Conservation (phyloP, 257 asterid genomes). For the Voacanga thouarsii region DNA sequence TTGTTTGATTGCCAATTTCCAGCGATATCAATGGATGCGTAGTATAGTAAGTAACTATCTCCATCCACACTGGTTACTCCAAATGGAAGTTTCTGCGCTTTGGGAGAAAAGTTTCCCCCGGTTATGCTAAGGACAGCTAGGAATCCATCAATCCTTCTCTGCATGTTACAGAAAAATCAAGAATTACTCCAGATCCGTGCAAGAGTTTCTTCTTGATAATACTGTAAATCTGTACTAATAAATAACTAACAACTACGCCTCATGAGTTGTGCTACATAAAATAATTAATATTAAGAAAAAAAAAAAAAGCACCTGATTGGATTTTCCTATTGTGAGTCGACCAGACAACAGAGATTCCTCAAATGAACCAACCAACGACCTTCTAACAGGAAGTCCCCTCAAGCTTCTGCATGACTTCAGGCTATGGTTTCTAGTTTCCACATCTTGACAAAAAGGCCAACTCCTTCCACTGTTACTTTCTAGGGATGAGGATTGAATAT, state of each 20-base stretch:
- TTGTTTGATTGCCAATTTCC: constrained; percentile 44
- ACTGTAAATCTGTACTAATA: background rate
- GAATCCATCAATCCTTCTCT: constrained; percentile 78
- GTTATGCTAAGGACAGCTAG: constrained; percentile 68
- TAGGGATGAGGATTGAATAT: constrained; percentile 35
- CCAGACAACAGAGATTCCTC: constrained; percentile 90
- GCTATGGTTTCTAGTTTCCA: constrained; percentile 28
- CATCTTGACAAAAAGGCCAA: constrained; percentile 41
- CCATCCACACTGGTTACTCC: constrained; percentile 72
- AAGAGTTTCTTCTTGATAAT: background rate
- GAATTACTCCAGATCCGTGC: background rate
- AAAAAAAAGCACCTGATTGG: constrained; percentile 45
- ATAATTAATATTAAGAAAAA: background rate
- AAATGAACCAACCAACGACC: constrained; percentile 83
- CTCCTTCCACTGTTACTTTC: constrained; percentile 34
- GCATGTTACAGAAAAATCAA: constrained; percentile 25
- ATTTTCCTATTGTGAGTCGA: constrained; percentile 56
- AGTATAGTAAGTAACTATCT: constrained; percentile 61
- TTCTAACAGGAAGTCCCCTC: constrained; percentile 57
- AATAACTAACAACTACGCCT: background rate
- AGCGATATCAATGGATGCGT: constrained; percentile 59
- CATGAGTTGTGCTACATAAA: background rate
- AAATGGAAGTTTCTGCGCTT: constrained; percentile 77
- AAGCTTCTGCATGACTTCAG: constrained; percentile 38
- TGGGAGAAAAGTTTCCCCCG: constrained; percentile 73